Evolutionary conservation across 495 filamentous ascomycete genomes (phyloP).

Genomic region (Extremus antarcticus): DNA sequence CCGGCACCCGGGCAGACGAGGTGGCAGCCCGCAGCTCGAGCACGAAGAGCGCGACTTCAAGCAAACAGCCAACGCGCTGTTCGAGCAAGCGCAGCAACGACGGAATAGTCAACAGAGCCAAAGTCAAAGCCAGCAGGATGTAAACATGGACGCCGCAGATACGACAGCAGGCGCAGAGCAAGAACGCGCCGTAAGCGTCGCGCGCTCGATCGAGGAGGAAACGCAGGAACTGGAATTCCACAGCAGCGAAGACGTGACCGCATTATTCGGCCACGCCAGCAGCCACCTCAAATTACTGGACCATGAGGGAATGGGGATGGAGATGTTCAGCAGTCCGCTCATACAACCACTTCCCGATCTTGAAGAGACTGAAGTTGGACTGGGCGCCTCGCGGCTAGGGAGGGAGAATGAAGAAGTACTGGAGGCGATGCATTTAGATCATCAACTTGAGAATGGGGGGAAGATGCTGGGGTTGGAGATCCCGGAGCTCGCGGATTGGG

Average conservation of each 20-base stretch:
- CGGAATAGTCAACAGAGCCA: no score
- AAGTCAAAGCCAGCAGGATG: no score
- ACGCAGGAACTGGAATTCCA: constrained; percentile 29
- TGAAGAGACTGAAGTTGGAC: not conserved
- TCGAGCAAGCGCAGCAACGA: constrained; percentile 18
- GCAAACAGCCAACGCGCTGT: constrained; percentile 56
- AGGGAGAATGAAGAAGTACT: constrained; percentile 2
- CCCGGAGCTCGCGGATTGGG: constrained; percentile 30
- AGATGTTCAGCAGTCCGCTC: constrained; percentile 26
- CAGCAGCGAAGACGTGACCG: constrained; percentile 31
- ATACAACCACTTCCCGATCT: constrained; percentile 18
- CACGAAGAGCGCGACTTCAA: constrained; percentile 96
- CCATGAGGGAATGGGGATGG: constrained; percentile 11
- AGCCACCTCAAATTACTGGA: constrained; percentile 1
- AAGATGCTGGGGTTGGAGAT: not conserved
- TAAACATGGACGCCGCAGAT: constrained; percentile 6
- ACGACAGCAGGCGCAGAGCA: not conserved
- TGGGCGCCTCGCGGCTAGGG: not conserved
- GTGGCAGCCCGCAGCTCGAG: constrained; percentile 77
- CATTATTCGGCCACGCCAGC: constrained; percentile 32
- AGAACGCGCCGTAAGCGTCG: constrained; percentile 16
- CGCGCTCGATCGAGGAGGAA: constrained; percentile 26
- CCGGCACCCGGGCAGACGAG: constrained; percentile 52
- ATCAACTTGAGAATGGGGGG: not conserved
- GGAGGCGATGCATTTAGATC: not conserved